phyloP scores from a whole-genome alignment of 345 rosid genomes.

The Xanthoceras sorbifolium region DNA sequence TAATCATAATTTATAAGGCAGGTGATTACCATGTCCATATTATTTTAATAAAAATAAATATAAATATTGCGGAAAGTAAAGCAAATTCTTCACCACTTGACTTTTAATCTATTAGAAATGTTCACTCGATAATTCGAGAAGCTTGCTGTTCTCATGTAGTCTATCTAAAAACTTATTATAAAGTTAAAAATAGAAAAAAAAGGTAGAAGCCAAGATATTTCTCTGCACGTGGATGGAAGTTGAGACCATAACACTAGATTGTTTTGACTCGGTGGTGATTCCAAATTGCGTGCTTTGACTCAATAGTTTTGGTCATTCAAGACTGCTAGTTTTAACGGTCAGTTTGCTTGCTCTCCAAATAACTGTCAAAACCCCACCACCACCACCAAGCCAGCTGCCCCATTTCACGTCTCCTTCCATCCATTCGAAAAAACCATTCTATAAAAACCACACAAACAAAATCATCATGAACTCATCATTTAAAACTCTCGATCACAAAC shows the following conservation, averaged over 20 bases:
- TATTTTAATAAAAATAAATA: too few species aligned
- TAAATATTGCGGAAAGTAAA: background rate
- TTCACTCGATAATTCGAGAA: background rate
- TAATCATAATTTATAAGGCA: too few species aligned
- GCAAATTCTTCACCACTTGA: background rate
- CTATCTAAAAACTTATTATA: background rate
- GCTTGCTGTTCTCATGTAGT: background rate
- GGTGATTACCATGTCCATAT: background rate
- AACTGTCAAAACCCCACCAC: background rate
- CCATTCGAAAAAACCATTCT: too few species aligned
- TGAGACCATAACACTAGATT: background rate
- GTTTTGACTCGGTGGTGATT: background rate
- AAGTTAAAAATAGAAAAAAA: too few species aligned
- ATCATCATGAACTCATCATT: background rate
- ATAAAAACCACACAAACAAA: background rate
- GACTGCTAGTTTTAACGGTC: conserved; percentile 3
- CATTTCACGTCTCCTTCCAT: background rate
- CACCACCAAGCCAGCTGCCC: background rate
- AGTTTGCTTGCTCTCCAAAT: background rate
- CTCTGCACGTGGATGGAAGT: background rate
- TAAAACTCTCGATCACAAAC: background rate
- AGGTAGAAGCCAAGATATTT: background rate
- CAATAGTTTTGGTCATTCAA: background rate
- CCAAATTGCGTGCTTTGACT: conserved; percentile 19
- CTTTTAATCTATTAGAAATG: background rate